Evolutionary conservation across 441 rosid species (phyloP), one percentile per base, ranked within the genome.

Genomic region (Heliophila coronopifolia): DNA sequence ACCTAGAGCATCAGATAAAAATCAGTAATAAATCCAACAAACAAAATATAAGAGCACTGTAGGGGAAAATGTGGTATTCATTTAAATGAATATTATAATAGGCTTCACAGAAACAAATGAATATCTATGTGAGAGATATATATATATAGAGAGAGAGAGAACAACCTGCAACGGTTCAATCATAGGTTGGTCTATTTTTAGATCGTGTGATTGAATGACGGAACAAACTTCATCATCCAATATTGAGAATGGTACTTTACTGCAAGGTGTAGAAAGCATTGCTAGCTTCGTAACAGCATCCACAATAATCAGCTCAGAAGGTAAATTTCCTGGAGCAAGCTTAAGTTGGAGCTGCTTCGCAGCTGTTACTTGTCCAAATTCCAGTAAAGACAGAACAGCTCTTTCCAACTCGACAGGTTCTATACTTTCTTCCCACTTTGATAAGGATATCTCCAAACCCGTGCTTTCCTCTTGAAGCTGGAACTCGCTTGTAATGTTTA

Each of bases 261-360:
- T 52, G 35, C 67, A 41, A 69, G 96, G 88, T 50, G 88, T 79
- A 13, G 94, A 77, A 51, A 74, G 54, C 54, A 77, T 62, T 45
- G 97, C 97, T 67, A 89, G 90, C 70, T 77, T 84, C 67, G 86
- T 71, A 62, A 88, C 85, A 77, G 83, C 75, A 77, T 82, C 86
- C 28, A 82, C 78, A 41, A 89, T 83, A 50, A 51, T 51, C 61
- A 93, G 73, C 66, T 93, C 99, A 52, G 82, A 73, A 71, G 95
- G 96, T 40, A 66, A 49, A 55, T 73, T 69, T 31, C 67, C 82
- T 31, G 96, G 94, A 55, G 97, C 79, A 53, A 89, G 81, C 76
- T 92, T 92, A 61, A 80, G 73, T 54, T 93, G 99, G 50, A 93
- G 96, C 73, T 93, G 96, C 77, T 86, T 93, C 40, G 97, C 90